A percentile compares a stretch with the other conserved stretches of the same genome.
These are phyloP conservation scores for Podila horticola DNA, from an alignment of 192 early-diverging fungal genomes.

Conservation along the genomic window DNA sequence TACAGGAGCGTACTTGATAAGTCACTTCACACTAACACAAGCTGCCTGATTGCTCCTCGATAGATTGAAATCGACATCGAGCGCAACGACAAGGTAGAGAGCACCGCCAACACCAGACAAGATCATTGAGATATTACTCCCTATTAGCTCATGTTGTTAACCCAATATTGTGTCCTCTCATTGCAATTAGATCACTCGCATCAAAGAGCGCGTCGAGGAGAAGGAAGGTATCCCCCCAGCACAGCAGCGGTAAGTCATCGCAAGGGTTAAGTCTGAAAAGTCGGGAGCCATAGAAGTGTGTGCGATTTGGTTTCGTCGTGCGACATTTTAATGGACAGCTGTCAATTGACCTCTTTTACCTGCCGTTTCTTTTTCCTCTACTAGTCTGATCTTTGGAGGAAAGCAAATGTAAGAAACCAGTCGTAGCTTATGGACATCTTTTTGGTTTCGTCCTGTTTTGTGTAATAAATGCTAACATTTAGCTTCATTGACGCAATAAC, in stretches of 20 bases:
- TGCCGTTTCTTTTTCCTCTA: constrained; percentile 10
- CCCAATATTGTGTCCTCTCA: not conserved
- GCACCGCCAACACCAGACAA: not conserved
- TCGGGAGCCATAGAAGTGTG: not conserved
- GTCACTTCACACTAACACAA: not conserved
- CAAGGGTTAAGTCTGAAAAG: constrained; percentile 4
- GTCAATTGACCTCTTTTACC: not conserved
- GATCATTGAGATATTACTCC: not conserved
- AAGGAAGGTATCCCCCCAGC: constrained; percentile 98
- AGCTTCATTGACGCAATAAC: not conserved
- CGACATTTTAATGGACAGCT: too few species aligned
- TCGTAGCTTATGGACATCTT: not conserved
- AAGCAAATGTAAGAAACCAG: constrained; percentile 85
- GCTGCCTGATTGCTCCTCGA: not conserved
- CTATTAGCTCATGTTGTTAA: not conserved
- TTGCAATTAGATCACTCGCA: constrained; percentile 69
- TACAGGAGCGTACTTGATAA: too few species aligned
- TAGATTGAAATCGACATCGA: constrained; percentile 96
- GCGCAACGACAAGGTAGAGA: constrained; percentile 69
- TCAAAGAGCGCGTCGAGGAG: constrained; percentile 94
- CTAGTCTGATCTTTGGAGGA: constrained; percentile 85
- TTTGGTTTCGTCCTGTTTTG: too few species aligned
- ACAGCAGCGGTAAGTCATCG: constrained; percentile 75
- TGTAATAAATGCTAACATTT: constrained; percentile 2
- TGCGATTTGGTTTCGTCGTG: too few species aligned